Conservation (phyloP, 1,284 basidiomycete genomes). For the Neolentinus lepideus region DNA sequence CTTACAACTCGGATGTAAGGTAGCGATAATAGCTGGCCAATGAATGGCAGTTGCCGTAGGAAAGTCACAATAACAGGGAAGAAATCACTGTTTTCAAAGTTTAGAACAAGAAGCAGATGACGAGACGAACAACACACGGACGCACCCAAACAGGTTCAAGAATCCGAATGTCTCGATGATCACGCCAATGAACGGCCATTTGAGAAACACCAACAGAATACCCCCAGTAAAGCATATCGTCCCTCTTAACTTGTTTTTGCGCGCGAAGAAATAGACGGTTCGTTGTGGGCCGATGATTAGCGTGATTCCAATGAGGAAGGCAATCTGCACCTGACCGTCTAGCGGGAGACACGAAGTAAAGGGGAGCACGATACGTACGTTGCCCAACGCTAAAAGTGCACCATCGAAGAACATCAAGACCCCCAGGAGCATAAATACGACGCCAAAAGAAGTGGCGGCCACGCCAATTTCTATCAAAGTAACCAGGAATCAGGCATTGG, state of each 20-base stretch:
- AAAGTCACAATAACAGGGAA: slow-evolving; percentile 98
- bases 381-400: slow-evolving; percentile 93
- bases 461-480: slow-evolving; percentile 80
- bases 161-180: slow-evolving; percentile 94
- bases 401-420: slow-evolving; percentile 97
- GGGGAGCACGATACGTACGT: slow-evolving; percentile 45
- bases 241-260: slow-evolving; percentile 95
- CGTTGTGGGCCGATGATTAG: slow-evolving; percentile 94
- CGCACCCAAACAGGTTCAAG: slow-evolving; percentile 96
- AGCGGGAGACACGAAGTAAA: not conserved
- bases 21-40: slow-evolving; percentile 82
- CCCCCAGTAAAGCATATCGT: slow-evolving; percentile 89
- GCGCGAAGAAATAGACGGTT: slow-evolving; percentile 97
- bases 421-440: slow-evolving; percentile 93
- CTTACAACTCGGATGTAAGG: slow-evolving; percentile 77
- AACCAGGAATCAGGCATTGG: not conserved
- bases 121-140: no score
- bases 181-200: slow-evolving; percentile 93
- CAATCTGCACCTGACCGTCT: slow-evolving; percentile 46
- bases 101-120: no score
- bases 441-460: slow-evolving; percentile 95
- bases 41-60: slow-evolving; percentile 88
- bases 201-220: slow-evolving; percentile 81
- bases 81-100: slow-evolving; percentile 81
- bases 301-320: slow-evolving; percentile 88